phyloP scores from a whole-genome alignment of 331 rosid species.

The Dryas integrifolia region DNA sequence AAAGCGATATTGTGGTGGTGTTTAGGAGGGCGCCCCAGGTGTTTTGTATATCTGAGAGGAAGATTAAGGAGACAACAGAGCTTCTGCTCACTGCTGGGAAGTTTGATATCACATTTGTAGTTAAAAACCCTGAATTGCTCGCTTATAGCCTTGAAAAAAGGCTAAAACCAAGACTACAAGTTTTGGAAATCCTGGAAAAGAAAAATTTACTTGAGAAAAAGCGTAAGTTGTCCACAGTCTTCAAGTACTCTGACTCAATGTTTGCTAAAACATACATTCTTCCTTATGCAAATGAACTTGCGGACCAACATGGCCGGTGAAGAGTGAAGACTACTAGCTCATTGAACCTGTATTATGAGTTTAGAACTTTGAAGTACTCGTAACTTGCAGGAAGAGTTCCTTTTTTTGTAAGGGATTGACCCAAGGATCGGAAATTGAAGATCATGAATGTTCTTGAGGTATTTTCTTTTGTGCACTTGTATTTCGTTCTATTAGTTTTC shows the following conservation, averaged over 20 bases:
- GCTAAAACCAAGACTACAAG: constrained; percentile 28
- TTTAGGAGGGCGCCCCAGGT: constrained; percentile 31
- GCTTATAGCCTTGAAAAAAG: constrained; percentile 28
- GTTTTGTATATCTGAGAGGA: constrained; percentile 29
- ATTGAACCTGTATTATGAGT: background rate
- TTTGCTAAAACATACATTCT: constrained; percentile 24
- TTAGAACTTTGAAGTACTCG: background rate
- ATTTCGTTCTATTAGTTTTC: background rate
- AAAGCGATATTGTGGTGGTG: constrained; percentile 22
- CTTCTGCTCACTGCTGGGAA: constrained; percentile 16
- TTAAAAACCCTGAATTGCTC: constrained; percentile 28
- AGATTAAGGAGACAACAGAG: constrained; percentile 22
- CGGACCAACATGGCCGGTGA: background rate
- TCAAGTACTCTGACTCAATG: constrained; percentile 8
- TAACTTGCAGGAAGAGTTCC: background rate
- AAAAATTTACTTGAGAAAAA: constrained; percentile 14
- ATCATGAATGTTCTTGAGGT: constrained; percentile 2
- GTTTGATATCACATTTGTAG: constrained; percentile 23
- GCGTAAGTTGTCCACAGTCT: constrained; percentile 19
- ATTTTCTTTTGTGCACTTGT: background rate
- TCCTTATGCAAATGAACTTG: constrained; percentile 26
- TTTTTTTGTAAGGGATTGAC: background rate
- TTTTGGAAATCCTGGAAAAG: constrained; percentile 24
- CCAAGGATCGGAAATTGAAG: background rate
- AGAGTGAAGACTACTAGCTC: background rate